phyloP scores from a whole-genome alignment of 345 rosid species.

The Theobroma cacao region DNA sequence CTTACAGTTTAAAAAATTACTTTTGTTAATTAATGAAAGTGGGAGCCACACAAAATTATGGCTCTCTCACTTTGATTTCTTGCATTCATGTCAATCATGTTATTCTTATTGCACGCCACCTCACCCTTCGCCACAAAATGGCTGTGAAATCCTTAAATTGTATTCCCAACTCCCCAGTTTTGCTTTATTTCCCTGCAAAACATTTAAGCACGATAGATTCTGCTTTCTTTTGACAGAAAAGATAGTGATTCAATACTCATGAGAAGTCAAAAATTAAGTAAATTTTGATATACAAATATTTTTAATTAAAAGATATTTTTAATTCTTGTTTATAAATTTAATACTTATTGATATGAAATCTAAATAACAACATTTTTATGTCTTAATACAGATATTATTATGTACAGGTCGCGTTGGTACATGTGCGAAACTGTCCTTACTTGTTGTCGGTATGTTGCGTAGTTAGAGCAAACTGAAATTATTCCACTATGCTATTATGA shows the following conservation, averaged over 20 bases:
- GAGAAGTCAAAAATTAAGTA: too few relatives aligned
- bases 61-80: not conserved
- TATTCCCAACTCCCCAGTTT: not conserved
- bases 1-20: not conserved
- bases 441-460: too few relatives aligned
- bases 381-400: too few relatives aligned
- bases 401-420: not conserved
- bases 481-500: not conserved
- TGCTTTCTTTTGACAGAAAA: too few relatives aligned
- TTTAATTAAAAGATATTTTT: too few relatives aligned
- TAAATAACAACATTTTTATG: too few relatives aligned
- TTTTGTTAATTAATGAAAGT: not conserved
- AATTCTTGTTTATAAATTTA: too few relatives aligned
- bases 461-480: not conserved
- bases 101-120: constrained; percentile 4
- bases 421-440: not conserved
- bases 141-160: not conserved
- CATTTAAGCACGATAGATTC: too few relatives aligned
- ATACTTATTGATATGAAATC: too few relatives aligned
- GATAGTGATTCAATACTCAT: too few relatives aligned
- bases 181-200: not conserved
- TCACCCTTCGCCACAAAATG: not conserved
- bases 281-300: too few relatives aligned
- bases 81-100: constrained; percentile 3
- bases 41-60: constrained; percentile 8